Conservation (phyloP, 2,329 filamentous ascomycete genomes). For the Trichophaea hybrida region DNA sequence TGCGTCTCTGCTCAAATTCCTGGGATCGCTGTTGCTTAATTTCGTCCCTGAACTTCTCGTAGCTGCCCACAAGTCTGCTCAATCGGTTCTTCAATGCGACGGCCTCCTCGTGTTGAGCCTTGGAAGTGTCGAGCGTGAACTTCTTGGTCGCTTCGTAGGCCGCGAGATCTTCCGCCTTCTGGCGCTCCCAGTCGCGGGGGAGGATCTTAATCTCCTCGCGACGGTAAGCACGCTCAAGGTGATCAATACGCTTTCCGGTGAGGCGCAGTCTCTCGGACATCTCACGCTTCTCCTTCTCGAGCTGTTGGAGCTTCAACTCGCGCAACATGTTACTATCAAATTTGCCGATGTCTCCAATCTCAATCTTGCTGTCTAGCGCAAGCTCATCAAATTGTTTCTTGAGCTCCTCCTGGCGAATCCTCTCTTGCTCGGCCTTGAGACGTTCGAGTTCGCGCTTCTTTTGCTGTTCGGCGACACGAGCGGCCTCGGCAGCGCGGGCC, state of each 20-base stretch:
- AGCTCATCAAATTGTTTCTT: conserved; percentile 86
- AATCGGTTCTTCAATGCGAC: conserved; percentile 90
- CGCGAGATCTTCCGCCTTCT: conserved; percentile 62
- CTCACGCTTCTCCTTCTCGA: conserved; percentile 96
- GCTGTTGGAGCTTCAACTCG: conserved; percentile 83
- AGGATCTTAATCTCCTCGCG: conserved; percentile 93
- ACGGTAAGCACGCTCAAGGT: conserved; percentile 90
- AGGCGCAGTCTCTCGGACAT: conserved; percentile 80
- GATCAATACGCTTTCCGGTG: conserved; percentile 89
- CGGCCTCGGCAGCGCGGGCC: conserved; percentile 75
- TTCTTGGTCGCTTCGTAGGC: conserved; percentile 67
- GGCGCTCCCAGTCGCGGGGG: conserved; percentile 65
- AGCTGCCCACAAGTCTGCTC: conserved; percentile 65
- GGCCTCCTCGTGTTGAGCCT: conserved; percentile 81
- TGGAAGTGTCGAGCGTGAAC: conserved; percentile 63
- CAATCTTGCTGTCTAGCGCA: conserved; percentile 44
- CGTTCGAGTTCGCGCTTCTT: conserved; percentile 78
- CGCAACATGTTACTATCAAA: conserved; percentile 83
- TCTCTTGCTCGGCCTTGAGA: conserved; percentile 72
- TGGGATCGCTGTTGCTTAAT: conserved; percentile 79
- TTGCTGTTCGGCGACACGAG: conserved; percentile 81
- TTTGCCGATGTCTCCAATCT: conserved; percentile 49
- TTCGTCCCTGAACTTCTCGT: conserved; percentile 67
- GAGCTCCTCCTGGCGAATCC: conserved; percentile 81
- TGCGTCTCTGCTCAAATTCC: conserved; percentile 89